phyloP scores from a whole-genome alignment of 345 rosid genomes.

The Clausena lansium region DNA sequence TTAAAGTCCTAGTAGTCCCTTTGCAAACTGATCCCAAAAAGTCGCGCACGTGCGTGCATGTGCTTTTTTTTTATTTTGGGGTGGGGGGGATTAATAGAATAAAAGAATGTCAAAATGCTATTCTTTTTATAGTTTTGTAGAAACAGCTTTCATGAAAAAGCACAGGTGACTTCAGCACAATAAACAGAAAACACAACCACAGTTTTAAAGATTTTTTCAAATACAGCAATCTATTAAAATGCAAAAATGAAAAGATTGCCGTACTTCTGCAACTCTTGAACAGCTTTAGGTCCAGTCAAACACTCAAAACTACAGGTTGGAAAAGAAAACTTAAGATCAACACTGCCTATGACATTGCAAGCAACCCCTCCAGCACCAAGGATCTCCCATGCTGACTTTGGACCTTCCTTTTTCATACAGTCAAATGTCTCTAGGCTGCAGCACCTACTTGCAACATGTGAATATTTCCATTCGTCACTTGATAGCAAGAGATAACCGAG shows the following conservation, averaged over 20 bases:
- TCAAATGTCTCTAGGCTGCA: conserved; percentile 39
- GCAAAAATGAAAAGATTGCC: not conserved
- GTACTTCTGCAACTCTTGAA: conserved; percentile 77
- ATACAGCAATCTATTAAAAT: conserved; percentile 14
- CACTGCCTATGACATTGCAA: conserved; percentile 75
- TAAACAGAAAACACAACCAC: not conserved
- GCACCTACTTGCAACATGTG: conserved; percentile 66
- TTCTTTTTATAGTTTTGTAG: not conserved
- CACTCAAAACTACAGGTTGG: conserved; percentile 75
- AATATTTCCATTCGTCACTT: conserved; percentile 53
- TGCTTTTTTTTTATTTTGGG: not conserved
- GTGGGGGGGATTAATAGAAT: too few relatives aligned
- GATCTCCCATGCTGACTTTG: conserved; percentile 64
- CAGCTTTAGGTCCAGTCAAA: conserved; percentile 48
- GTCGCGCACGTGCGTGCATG: too few relatives aligned
- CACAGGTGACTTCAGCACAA: not conserved
- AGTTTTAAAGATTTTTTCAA: not conserved
- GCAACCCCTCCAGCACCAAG: conserved; percentile 83
- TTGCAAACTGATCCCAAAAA: not conserved
- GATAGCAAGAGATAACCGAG: conserved; percentile 83
- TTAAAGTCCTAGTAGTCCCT: not conserved
- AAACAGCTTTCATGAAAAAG: not conserved
- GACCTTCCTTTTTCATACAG: conserved; percentile 44
- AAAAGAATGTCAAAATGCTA: conserved; percentile 1
- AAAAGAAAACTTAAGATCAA: conserved; percentile 66